Evolutionary conservation across 2,329 filamentous ascomycete genomes (phyloP).

Genomic region (Aspergillus felis): DNA sequence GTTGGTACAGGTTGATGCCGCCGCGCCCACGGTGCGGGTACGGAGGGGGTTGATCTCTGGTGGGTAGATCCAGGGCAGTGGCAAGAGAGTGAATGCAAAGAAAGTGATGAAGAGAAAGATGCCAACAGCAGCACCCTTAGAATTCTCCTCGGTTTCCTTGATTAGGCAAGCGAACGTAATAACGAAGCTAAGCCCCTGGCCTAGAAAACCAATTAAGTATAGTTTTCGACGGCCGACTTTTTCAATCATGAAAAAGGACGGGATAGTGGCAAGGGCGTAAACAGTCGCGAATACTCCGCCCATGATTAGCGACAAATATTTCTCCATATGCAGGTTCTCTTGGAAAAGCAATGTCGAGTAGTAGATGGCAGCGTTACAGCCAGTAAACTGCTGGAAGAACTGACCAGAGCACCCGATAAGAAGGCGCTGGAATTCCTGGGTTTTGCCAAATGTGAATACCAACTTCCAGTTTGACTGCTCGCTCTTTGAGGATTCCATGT

Average conservation of each 20-base stretch:
- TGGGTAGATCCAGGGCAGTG: conserved; percentile 54
- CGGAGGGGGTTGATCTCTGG: conserved; percentile 52
- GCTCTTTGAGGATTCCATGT: conserved; percentile 37
- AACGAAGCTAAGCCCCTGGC: conserved; percentile 32
- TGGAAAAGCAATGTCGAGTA: conserved; percentile 45
- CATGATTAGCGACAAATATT: conserved; percentile 19
- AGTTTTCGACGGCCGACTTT: conserved; percentile 40
- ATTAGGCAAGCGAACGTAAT: conserved; percentile 35
- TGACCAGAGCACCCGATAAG: conserved; percentile 28
- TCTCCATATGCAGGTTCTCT: conserved; percentile 27
- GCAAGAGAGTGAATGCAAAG: conserved; percentile 62
- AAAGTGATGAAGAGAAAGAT: conserved; percentile 65
- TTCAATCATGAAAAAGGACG: conserved; percentile 28
- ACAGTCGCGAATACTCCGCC: conserved; percentile 27
- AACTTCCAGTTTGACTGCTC: conserved; percentile 19
- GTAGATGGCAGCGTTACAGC: conserved; percentile 46
- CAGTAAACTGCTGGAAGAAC: conserved; percentile 44
- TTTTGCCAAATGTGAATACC: conserved; percentile 27
- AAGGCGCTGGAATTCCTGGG: conserved; percentile 29
- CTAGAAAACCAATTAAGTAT: conserved; percentile 28
- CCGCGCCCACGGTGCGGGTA: conserved; percentile 50
- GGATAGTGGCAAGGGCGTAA: conserved; percentile 24
- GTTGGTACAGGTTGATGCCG: conserved; percentile 49
- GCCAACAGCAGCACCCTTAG: conserved; percentile 48
- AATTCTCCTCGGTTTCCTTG: conserved; percentile 13